These are phyloP conservation scores for Chaetomiaceae sp. DNA, from an alignment of 2,329 filamentous ascomycete genomes.

Conservation along the genomic window DNA sequence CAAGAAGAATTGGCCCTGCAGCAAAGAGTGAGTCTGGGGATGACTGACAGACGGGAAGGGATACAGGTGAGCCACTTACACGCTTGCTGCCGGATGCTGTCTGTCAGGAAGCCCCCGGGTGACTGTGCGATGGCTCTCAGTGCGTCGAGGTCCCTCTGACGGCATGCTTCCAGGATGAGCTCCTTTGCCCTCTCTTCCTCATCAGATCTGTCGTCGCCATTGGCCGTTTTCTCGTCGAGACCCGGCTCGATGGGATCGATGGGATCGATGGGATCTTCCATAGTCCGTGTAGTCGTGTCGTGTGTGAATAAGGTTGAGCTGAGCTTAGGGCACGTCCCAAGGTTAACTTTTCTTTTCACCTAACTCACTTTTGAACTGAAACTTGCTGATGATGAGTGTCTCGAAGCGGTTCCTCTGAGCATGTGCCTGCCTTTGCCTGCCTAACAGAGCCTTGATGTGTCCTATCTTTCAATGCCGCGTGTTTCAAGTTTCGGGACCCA, in stretches of 20 bases:
- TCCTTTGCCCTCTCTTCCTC: constrained; percentile 34
- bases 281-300: no score
- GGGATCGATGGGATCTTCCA: no score
- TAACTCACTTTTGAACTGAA: no score
- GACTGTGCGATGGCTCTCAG: constrained; percentile 58
- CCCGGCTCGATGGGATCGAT: constrained; percentile 2
- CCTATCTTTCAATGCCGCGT: constrained; percentile 11
- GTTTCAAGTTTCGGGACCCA: constrained; percentile 3
- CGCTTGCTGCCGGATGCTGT: constrained; percentile 65
- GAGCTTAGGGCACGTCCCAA: no score
- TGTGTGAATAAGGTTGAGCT: no score
- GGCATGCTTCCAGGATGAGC: constrained; percentile 58
- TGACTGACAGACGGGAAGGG: not conserved
- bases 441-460: no score
- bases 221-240: constrained; percentile 16
- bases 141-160: constrained; percentile 48
- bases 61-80: constrained; percentile 55
- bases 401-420: no score
- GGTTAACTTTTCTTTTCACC: no score
- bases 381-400: no score
- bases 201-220: not conserved
- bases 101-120: constrained; percentile 62
- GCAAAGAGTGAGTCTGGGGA: constrained; percentile 2
- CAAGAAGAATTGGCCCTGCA: constrained; percentile 60
- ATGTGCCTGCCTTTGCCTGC: no score